Evolutionary conservation across 148 eudicot genomes (phyloP).

Genomic region (Nepenthes mirabilis): DNA sequence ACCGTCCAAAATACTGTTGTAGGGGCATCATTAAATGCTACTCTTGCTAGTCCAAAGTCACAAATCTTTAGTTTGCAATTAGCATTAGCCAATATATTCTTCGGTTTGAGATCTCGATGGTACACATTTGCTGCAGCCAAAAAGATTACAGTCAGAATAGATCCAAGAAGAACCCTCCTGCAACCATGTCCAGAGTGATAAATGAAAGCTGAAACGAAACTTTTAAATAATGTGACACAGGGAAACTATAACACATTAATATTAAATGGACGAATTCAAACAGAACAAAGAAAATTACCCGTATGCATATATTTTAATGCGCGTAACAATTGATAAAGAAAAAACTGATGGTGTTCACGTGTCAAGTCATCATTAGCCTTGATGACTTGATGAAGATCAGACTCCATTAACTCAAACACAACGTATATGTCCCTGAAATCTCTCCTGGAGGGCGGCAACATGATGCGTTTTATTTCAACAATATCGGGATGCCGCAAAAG

Average conservation of each 20-base stretch:
- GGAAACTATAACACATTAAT: background rate
- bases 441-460: constrained; percentile 71
- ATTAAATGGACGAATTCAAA: background rate
- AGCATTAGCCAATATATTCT: constrained; percentile 88
- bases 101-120: constrained; percentile 91
- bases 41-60: constrained; percentile 93
- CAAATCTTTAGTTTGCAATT: constrained; percentile 92
- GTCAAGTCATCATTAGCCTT: constrained; percentile 88
- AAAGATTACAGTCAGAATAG: constrained; percentile 5
- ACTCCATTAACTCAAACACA: constrained; percentile 92
- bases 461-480: constrained; percentile 81
- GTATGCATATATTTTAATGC: constrained; percentile 91
- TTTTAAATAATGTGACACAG: background rate
- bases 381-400: constrained; percentile 87
- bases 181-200: background rate
- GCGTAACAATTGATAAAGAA: constrained; percentile 85
- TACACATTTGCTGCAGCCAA: constrained; percentile 78
- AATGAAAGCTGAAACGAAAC: background rate
- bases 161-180: background rate
- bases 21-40: constrained; percentile 80
- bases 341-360: constrained; percentile 77
- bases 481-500: constrained; percentile 88
- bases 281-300: constrained; percentile 20
- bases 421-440: constrained; percentile 83
- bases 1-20: constrained; percentile 87